These are phyloP conservation scores for Rhizopogon vinicolor DNA, from an alignment of 768 basidiomycete genomes.

Conservation along the genomic window DNA sequence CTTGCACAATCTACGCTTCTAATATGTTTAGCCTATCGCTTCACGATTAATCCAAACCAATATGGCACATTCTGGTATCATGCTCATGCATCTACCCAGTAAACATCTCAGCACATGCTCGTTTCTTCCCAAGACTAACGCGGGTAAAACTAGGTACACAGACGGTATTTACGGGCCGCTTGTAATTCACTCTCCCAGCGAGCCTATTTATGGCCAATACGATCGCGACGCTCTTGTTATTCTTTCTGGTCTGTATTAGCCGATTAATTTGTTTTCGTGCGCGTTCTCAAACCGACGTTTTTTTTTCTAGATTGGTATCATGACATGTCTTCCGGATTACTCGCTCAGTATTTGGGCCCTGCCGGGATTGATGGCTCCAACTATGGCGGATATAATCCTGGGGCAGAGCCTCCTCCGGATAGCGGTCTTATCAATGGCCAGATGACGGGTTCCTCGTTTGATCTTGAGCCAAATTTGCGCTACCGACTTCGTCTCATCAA, in stretches of 20 bases:
- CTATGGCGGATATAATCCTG: slow-evolving; percentile 24
- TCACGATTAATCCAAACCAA: slow-evolving; percentile 36
- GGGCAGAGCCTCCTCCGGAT: slow-evolving; percentile 35
- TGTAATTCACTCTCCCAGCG: slow-evolving; percentile 37
- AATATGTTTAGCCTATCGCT: slow-evolving; percentile 26
- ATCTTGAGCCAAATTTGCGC: slow-evolving; percentile 28
- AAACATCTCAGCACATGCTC: slow-evolving; percentile 3
- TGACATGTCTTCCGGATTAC: slow-evolving; percentile 23
- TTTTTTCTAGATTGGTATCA: slow-evolving; percentile 28
- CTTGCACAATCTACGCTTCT: background rate
- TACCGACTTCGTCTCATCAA: slow-evolving; percentile 48
- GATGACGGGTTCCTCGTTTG: slow-evolving; percentile 18
- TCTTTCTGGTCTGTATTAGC: slow-evolving; percentile 25
- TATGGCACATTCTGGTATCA: slow-evolving; percentile 50
- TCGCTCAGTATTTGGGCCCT: slow-evolving; percentile 24
- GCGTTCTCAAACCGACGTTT: background rate
- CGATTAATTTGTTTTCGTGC: background rate
- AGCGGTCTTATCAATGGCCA: slow-evolving; percentile 31
- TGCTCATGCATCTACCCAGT: slow-evolving; percentile 30
- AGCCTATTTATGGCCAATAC: slow-evolving; percentile 28
- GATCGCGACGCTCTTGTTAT: slow-evolving; percentile 36
- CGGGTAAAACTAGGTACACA: slow-evolving; percentile 28
- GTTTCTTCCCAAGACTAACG: slow-evolving; percentile 10
- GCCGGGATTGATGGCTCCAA: slow-evolving; percentile 23
- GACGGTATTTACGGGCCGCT: slow-evolving; percentile 48